Conservation (phyloP, 768 basidiomycete genomes). For the Serendipita sp. region DNA sequence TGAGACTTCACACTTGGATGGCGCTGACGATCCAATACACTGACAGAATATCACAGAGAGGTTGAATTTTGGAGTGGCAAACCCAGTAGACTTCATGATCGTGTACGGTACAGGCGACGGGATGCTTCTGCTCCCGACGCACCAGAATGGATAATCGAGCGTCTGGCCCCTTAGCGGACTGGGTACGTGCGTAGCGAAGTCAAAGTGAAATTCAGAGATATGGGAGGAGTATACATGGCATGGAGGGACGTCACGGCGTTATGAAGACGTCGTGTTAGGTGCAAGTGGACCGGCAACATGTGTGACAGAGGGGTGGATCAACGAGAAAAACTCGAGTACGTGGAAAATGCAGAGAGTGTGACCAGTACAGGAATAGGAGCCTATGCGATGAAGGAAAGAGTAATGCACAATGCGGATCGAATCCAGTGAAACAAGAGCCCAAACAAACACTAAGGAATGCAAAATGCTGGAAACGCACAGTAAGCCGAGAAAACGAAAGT, state of each 20-base stretch:
- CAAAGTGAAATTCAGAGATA: neutral
- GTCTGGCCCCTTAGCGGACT: slow-evolving; percentile 40
- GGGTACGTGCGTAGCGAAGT: neutral
- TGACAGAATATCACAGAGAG: slow-evolving; percentile 37
- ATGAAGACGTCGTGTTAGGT: too few relatives aligned
- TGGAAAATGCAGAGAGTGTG: too few relatives aligned
- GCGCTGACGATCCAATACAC: neutral
- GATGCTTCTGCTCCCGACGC: slow-evolving; percentile 31
- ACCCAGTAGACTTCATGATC: slow-evolving; percentile 85
- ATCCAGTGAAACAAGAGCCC: too few relatives aligned
- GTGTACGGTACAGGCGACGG: slow-evolving; percentile 56
- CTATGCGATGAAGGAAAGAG: too few relatives aligned
- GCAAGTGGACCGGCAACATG: too few relatives aligned
- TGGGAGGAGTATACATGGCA: too few relatives aligned
- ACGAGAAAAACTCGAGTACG: too few relatives aligned
- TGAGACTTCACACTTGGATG: slow-evolving; percentile 24
- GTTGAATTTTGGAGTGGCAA: slow-evolving; percentile 97
- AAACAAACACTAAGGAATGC: neutral
- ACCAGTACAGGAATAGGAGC: too few relatives aligned
- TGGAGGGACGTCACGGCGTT: too few relatives aligned
- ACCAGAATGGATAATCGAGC: slow-evolving; percentile 59
- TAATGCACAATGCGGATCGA: too few relatives aligned
- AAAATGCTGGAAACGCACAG: neutral
- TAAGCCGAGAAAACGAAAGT: neutral
- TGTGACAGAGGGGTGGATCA: too few relatives aligned